Base-by-base conservation (phyloP, 768 basidiomycete genomes). In the Kwoniella heveanensis region DNA sequence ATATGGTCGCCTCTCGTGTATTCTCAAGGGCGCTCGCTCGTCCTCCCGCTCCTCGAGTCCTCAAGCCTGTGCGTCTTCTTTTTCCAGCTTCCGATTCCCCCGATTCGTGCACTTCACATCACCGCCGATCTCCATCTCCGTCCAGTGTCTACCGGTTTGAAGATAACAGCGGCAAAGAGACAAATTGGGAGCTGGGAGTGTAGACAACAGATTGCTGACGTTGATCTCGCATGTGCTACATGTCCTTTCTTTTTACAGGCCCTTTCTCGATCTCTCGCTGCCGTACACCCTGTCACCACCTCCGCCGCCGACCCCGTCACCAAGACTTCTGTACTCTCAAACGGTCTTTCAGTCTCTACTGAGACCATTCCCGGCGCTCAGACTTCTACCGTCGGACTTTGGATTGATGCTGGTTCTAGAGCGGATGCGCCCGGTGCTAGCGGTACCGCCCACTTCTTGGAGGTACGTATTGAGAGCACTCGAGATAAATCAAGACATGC, bases 321-420 rank as follows among this genome's bases (percentile, higher is more conserved):
- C 49, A 88, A 97, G 82, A 87, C 92, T 64, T 89, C 93, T 26
- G 95, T 92, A 5, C 88, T 99, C 58, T 84, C 91, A 15, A 97
- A 96, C 83, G 96, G 96, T 65, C 84, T 99, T 62, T 95, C 92
- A 13, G 88, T 99, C 69, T 94, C 94, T 53, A 95, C 93, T 1
- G 92, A 95, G 81, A 83, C 90, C 8, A 90, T 92, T 65, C 85
- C 91, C 4, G 88, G 91, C 79, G 89, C 92, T 3, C 90, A 94
- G 82, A 98, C 96, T 0, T 93, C 94, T 7, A 99, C 95, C n/a
- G 92, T 97, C 36, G 96, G 96, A 67, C 89, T 98, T 64, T 99
- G 93, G 93, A 95, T 99, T 74, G 95, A 98, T 79, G 95, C 96
- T 62, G 96, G 96, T 68, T 93, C 91, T 68, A 87, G 96, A 60